Conservation (phyloP, 1,284 basidiomycete species). For the Rhodotorula sp. region DNA sequence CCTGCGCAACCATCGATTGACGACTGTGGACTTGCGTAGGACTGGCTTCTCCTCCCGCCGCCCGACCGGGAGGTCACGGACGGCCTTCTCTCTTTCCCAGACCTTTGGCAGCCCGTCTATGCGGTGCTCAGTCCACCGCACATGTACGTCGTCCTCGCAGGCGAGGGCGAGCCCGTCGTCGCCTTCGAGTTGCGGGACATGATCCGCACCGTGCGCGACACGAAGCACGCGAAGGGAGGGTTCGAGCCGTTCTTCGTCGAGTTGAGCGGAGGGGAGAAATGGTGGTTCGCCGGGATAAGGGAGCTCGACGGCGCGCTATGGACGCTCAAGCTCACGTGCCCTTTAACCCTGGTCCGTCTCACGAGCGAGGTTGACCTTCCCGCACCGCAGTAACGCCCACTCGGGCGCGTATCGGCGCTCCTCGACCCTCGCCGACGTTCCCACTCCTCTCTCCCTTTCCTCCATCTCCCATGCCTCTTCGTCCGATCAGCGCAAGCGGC, state of each 20-base stretch:
- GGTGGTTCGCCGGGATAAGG: not conserved
- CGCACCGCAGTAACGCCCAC: not conserved
- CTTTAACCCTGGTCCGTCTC: not conserved
- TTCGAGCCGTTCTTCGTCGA: constrained; percentile 1
- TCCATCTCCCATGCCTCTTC: no score
- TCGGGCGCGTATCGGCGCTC: not conserved
- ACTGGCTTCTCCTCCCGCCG: constrained; percentile 3
- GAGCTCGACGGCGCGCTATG: not conserved
- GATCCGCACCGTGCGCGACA: not conserved
- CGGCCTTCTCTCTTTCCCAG: not conserved
- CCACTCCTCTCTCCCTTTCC: not conserved
- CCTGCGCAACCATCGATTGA: not conserved
- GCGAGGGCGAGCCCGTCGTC: not conserved
- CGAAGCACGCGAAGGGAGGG: no score
- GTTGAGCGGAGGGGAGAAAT: not conserved
- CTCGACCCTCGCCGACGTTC: not conserved
- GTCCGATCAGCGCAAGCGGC: not conserved
- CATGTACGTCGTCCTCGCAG: not conserved
- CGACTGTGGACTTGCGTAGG: not conserved
- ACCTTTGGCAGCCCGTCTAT: not conserved
- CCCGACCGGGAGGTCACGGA: not conserved
- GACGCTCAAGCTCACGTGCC: constrained; percentile 5
- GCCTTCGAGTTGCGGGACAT: not conserved
- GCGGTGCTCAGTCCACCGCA: not conserved
- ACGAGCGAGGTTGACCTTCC: not conserved